Conservation (phyloP, 1,284 basidiomycete genomes). For the Tetrapyrgos nigripes region DNA sequence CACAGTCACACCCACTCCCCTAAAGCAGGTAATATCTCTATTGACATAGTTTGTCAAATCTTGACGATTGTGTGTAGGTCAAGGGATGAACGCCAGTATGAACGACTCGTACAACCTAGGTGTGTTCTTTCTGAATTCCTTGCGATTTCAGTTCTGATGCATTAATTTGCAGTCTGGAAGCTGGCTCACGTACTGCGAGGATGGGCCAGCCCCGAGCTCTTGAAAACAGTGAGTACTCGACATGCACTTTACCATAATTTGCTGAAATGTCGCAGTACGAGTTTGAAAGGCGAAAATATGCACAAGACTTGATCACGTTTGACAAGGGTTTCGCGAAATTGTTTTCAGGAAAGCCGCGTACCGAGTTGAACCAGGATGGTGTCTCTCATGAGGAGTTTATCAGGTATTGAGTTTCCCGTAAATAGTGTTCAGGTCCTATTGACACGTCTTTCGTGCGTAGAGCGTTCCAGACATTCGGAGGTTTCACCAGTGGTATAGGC, state of each 20-base stretch:
- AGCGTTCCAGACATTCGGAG: constrained; percentile 63
- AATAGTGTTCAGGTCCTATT: not conserved
- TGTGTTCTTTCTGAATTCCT: constrained; percentile 26
- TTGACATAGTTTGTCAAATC: not conserved
- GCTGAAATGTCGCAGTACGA: constrained; percentile 59
- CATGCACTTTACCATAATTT: not conserved
- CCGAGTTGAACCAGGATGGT: constrained; percentile 60
- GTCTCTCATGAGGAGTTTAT: constrained; percentile 73
- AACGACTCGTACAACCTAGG: constrained; percentile 83
- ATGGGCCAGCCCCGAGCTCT: constrained; percentile 66
- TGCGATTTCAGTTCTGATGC: not conserved
- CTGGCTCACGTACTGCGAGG: constrained; percentile 75
- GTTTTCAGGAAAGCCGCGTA: constrained; percentile 79
- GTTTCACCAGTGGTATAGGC: constrained; percentile 69
- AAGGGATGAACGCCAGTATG: constrained; percentile 86
- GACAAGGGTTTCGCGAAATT: constrained; percentile 78
- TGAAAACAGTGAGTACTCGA: constrained; percentile 66
- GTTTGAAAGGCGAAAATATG: constrained; percentile 74
- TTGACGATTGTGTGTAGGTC: constrained; percentile 38
- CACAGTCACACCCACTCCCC: constrained; percentile 80
- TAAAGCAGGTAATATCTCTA: constrained; percentile 57
- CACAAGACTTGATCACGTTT: constrained; percentile 82
- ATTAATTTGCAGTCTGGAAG: constrained; percentile 67
- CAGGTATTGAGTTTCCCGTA: constrained; percentile 43
- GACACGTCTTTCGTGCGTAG: constrained; percentile 34